A percentile compares a stretch with the other conserved stretches of the same genome.
These are phyloP conservation scores for Fusarium coicis DNA, from an alignment of 2,329 filamentous ascomycete species.

Conservation along the genomic window DNA sequence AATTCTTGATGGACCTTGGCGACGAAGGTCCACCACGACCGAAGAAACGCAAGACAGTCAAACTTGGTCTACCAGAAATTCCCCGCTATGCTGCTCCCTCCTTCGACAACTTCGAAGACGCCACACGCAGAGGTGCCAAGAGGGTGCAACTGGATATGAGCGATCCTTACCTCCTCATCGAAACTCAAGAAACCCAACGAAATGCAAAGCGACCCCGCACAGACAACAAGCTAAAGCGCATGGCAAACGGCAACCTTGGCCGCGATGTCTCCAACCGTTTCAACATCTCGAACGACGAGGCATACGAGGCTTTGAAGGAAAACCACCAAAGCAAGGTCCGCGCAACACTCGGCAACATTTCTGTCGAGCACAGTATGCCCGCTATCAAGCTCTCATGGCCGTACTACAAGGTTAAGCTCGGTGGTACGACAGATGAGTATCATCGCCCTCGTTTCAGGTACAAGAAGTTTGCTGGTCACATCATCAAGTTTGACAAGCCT, in stretches of 20 bases:
- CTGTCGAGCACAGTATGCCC: conserved; percentile 94
- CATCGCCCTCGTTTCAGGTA: conserved; percentile 84
- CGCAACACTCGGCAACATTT: conserved; percentile 88
- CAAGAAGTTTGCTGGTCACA: conserved; percentile 71
- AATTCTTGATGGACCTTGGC: conserved; percentile 64
- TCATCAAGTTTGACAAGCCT: conserved; percentile 78
- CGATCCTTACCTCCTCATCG: conserved; percentile 86
- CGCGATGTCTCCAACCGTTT: conserved; percentile 84
- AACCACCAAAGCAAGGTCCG: conserved; percentile 97
- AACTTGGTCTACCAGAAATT: conserved; percentile 68
- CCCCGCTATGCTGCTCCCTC: conserved; percentile 72
- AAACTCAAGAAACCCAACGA: conserved; percentile 75
- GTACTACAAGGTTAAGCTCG: conserved; percentile 90
- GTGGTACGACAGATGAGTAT: conserved; percentile 80
- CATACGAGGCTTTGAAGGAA: conserved; percentile 94
- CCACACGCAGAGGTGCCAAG: conserved; percentile 78
- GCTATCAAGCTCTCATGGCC: conserved; percentile 93
- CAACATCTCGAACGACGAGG: conserved; percentile 96
- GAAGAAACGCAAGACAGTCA: conserved; percentile 75
- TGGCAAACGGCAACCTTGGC: conserved; percentile 74
- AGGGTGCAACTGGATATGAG: conserved; percentile 86
- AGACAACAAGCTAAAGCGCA: conserved; percentile 70
- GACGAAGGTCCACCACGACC: conserved; percentile 59
- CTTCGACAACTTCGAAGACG: conserved; percentile 82
- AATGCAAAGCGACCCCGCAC: conserved; percentile 68